phyloP scores from a whole-genome alignment of 495 filamentous ascomycete genomes.

The Pyrenopolyporus hunteri region DNA sequence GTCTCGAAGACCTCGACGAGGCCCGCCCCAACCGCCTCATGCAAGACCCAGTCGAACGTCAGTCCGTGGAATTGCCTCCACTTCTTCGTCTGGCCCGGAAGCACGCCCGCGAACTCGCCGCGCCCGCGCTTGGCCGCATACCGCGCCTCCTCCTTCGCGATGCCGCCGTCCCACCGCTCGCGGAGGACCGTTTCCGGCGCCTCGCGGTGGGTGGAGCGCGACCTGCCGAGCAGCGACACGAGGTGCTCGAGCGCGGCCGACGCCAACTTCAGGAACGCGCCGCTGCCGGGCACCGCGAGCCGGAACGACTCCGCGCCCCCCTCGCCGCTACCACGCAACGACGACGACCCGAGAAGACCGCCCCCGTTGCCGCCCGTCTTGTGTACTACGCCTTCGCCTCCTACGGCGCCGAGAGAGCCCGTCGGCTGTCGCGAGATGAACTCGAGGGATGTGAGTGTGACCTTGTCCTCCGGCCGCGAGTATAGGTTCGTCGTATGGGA shows the following conservation, averaged over 20 bases:
- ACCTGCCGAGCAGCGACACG: conserved; percentile 67
- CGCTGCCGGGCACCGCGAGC: conserved; percentile 75
- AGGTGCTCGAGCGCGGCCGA: conserved; percentile 70
- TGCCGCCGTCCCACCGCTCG: conserved; percentile 83
- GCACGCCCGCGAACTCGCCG: conserved; percentile 71
- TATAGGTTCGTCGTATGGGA: conserved; percentile 36
- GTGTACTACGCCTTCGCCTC: conserved; percentile 62
- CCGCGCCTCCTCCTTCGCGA: conserved; percentile 60
- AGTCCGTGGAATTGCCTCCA: conserved; percentile 83
- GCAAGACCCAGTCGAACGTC: conserved; percentile 77
- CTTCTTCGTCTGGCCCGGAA: conserved; percentile 78
- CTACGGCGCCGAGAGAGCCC: conserved; percentile 67
- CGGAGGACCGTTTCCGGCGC: conserved; percentile 68
- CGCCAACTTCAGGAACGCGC: conserved; percentile 75
- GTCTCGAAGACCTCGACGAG: conserved; percentile 87
- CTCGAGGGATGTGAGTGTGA: conserved; percentile 59
- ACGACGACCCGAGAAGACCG: conserved; percentile 23
- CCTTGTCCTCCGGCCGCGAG: conserved; percentile 60
- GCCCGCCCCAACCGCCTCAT: conserved; percentile 78
- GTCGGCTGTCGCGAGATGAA: conserved; percentile 63
- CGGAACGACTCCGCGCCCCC: conserved; percentile 52
- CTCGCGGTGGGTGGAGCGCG: conserved; percentile 66
- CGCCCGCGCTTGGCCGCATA: conserved; percentile 66
- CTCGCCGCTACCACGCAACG: conserved; percentile 19
- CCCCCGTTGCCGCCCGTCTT: conserved; percentile 54